phyloP scores from a whole-genome alignment of 2,329 filamentous ascomycete genomes.

The Penicillium janthinellum region DNA sequence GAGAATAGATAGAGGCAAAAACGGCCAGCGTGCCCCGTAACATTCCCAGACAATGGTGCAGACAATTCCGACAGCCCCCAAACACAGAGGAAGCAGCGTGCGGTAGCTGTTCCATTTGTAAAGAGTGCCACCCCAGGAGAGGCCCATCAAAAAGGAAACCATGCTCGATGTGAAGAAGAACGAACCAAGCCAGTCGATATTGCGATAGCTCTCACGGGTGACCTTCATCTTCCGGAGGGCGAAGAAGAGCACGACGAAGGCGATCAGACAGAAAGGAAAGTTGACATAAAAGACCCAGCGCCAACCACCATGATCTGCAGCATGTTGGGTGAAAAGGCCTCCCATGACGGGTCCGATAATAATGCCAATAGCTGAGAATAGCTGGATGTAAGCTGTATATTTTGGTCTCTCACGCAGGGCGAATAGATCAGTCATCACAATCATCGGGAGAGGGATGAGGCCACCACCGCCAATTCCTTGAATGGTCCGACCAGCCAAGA shows the following conservation, averaged over 20 bases:
- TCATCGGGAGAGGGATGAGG: conserved; percentile 40
- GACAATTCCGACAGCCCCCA: conserved; percentile 34
- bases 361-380: conserved; percentile 7
- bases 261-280: conserved; percentile 4
- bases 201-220: conserved; percentile 11
- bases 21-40: conserved; percentile 6
- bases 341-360: conserved; percentile 11
- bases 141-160: conserved; percentile 40
- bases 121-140: conserved; percentile 45
- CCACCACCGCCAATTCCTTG: conserved; percentile 50
- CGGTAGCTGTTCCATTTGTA: conserved; percentile 39
- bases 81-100: conserved; percentile 40
- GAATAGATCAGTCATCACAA: conserved; percentile 46
- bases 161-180: conserved; percentile 40
- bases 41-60: conserved; percentile 36
- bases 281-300: conserved; percentile 15
- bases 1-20: conserved; percentile 4
- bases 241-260: neutral
- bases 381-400: conserved; percentile 24
- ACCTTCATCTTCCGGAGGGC: conserved; percentile 6
- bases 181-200: conserved; percentile 44
- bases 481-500: conserved; percentile 43
- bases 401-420: conserved; percentile 31
- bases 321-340: conserved; percentile 7
- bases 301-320: conserved; percentile 4